Percentiles rank a stretch among this genome's conserved stretches.
These are phyloP conservation scores for Cercospora zeae-maydis DNA, from an alignment of 2,329 filamentous ascomycete species.

Conservation along the genomic window DNA sequence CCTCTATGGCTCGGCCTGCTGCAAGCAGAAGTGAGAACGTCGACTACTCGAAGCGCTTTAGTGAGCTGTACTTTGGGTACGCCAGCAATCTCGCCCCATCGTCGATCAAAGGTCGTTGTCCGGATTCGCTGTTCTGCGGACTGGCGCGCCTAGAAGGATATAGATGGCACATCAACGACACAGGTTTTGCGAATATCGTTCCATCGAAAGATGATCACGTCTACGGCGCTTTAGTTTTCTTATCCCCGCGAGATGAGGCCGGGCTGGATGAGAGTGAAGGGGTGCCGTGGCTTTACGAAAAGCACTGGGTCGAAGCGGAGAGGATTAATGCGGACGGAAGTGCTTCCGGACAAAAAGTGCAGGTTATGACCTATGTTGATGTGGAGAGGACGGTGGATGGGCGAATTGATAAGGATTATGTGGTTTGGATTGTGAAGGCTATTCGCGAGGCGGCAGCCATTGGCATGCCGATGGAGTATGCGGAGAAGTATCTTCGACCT, in stretches of 20 bases:
- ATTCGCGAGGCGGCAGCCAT: conserved; percentile 24
- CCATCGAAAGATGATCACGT: conserved; percentile 39
- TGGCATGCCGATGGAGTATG: conserved; percentile 42
- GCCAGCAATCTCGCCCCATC: conserved; percentile 11
- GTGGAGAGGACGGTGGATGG: conserved; percentile 13
- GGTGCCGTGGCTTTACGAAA: conserved; percentile 58
- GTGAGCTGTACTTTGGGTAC: conserved; percentile 18
- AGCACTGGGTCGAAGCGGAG: conserved; percentile 40
- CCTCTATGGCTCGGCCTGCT: neutral
- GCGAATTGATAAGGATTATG: conserved; percentile 49
- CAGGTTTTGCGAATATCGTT: conserved; percentile 64
- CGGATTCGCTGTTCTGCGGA: conserved; percentile 16
- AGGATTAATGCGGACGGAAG: conserved; percentile 6
- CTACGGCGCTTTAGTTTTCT: conserved; percentile 51
- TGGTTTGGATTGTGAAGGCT: conserved; percentile 59
- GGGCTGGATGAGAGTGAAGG: conserved; percentile 56
- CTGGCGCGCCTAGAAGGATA: conserved; percentile 54
- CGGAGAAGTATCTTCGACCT: conserved; percentile 35
- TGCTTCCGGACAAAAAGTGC: conserved; percentile 7
- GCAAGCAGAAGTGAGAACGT: neutral
- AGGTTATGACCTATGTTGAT: conserved; percentile 14
- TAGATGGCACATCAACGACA: conserved; percentile 61
- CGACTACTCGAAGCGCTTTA: conserved; percentile 9
- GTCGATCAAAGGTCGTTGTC: conserved; percentile 17
- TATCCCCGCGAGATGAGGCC: conserved; percentile 44